Evolutionary conservation across 495 filamentous ascomycete species (phyloP), one percentile per base, ranked within the genome.

Genomic region (Apodospora peruviana): DNA sequence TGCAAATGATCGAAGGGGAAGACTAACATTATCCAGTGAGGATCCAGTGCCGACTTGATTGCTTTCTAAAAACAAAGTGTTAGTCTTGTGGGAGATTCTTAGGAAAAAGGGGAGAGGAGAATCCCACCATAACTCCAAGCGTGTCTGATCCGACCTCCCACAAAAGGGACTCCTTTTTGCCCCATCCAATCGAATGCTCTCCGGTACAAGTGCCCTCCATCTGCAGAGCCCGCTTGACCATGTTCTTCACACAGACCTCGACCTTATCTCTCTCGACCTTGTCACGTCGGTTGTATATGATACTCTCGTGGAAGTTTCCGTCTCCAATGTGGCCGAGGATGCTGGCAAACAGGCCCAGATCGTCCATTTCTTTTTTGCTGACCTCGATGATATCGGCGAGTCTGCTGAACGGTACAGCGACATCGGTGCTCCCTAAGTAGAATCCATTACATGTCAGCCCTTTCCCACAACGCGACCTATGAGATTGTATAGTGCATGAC

Each of bases 151-250:
- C 90, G n/a, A 96, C 79, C 62, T 96, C 91, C 62, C 85, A 82
- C 35, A 86, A 62, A 41, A 96, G 72, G 0, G 76, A 84, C 27
- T 80, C 81, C 67, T 93, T 95, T 70, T 96, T 96, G 4, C 87
- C 90, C 55, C 94, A 76, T 5, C 91, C 91, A 45, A 96, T 73
- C 1, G 89, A 88, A 69, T 96, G 91, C 61, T 96, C 91, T 16
- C 91, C 86, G 1, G 89, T 91, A 68, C 88, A 91, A 4, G 91
- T 95, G 1, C 90, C 90, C 47, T 95, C 90, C 90, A 96, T 95
- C 37, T 90, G 88, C 21, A 96, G 58, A 7, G 89, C 90, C 19
- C 88, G 74, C 55, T 87, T 80, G 18, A 95, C 88, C 90, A 96
- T 94, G 52, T 88, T 84, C 55, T 90, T 79, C 20, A 95, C 88